Percentiles rank a stretch among this genome's conserved stretches.
These are phyloP conservation scores for Mycena albidolilacea DNA, from an alignment of 768 basidiomycete genomes.

Conservation along the genomic window DNA sequence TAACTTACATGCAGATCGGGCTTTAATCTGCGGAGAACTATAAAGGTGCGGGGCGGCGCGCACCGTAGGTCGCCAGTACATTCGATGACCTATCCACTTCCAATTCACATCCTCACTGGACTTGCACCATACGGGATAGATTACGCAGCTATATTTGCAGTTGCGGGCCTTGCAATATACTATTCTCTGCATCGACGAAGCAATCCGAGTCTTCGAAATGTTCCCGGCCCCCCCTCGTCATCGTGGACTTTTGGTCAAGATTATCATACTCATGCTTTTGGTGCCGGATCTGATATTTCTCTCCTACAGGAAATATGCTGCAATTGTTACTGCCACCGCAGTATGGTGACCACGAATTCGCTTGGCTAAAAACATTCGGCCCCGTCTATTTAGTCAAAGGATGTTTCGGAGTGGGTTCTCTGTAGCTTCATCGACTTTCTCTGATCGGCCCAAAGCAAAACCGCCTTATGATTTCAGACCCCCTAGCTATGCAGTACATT, in stretches of 20 bases:
- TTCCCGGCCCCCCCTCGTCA: slow-evolving; percentile 19
- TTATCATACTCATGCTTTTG: not conserved
- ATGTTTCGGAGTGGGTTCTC: slow-evolving; percentile 27
- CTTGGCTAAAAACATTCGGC: slow-evolving; percentile 19
- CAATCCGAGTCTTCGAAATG: slow-evolving; percentile 14
- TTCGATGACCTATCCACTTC: not conserved
- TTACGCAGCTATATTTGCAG: not conserved
- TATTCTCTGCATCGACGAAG: slow-evolving; percentile 17
- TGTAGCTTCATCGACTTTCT: not conserved
- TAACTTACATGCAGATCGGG: slow-evolving; percentile 3
- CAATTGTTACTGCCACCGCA: slow-evolving; percentile 11
- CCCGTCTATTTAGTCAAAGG: slow-evolving; percentile 25
- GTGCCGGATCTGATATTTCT: not conserved
- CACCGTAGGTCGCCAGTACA: not conserved
- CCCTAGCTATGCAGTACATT: slow-evolving; percentile 20
- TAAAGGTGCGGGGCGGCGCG: slow-evolving; percentile 12
- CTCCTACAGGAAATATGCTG: slow-evolving; percentile 19
- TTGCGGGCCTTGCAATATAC: slow-evolving; percentile 14
- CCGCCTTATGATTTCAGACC: slow-evolving; percentile 24
- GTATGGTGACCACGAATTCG: slow-evolving; percentile 23
- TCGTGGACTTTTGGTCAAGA: slow-evolving; percentile 27
- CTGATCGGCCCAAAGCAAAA: slow-evolving; percentile 16
- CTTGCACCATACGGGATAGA: slow-evolving; percentile 11
- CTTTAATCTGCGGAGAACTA: slow-evolving; percentile 15
- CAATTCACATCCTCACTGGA: not conserved